Base-by-base conservation (phyloP, 306 rosid genomes). In the Mimosa bimucronata region DNA sequence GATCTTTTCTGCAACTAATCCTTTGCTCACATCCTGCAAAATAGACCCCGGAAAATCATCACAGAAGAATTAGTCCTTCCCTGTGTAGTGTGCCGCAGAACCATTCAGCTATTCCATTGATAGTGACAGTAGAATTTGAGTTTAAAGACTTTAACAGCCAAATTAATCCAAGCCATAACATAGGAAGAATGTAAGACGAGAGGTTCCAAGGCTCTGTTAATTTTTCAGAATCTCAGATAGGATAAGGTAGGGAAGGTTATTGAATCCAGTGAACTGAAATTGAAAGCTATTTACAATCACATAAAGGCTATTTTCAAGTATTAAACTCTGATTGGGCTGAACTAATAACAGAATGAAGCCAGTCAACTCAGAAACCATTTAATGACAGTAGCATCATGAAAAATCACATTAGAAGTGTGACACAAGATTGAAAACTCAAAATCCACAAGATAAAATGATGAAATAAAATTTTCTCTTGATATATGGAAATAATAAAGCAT, bases 1-100 rank as follows among this genome's bases (percentile, higher is more conserved):
- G 61, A 92, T 86, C 86, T 78, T 92, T 60, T 90, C 93, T 23
- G 93, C 95, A 34, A 85, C 95, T 8, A 83, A 55, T 45, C 97
- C 97, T 81, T 92, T 92, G 85, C 87, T 89, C 78, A 89, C 95
- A 78, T 89, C 97, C 97, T 92, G 87, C 60, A 89, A 57, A 72
- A 45, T 29, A 53, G 25, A 77, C 16, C 62, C 21, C n/a, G 30
- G 19, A 2, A 15, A 11, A 71, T 9, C 77, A 42, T 15, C 67
- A 75, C 45, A 73, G 10, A 77, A 77, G 57, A 46, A 42, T 57
- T n/a, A 64, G 29, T 16, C 10, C 71, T 70, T 64, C 75, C 50
- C 50, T 7, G n/a, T 53, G 52, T 30, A 71, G 42, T 52, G n/a
- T n/a, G n/a, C n/a, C n/a, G 79, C 55, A 34, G 21, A 77, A 53